Conservation (phyloP, 495 filamentous ascomycete species). For the Neurospora terricola region DNA sequence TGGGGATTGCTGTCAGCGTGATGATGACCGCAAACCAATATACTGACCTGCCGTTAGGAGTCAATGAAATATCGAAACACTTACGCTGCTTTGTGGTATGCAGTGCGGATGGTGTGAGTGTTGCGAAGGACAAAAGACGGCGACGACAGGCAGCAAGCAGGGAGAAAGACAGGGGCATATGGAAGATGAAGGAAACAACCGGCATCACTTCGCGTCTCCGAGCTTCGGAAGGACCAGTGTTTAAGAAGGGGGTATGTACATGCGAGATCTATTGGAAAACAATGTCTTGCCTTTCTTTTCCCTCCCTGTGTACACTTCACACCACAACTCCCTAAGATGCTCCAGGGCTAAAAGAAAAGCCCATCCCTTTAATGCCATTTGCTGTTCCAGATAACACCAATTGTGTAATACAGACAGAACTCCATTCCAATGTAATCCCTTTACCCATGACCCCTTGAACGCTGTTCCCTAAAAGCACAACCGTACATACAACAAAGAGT, state of each 20-base stretch:
- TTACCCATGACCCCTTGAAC: not conserved
- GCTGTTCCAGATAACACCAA: not conserved
- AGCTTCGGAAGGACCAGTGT: not conserved
- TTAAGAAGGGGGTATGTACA: not conserved
- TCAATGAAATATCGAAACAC: no score
- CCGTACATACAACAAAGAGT: constrained; percentile 1
- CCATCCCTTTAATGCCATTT: not conserved
- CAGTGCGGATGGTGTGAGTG: not conserved
- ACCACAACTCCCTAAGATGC: not conserved
- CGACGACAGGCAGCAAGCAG: not conserved
- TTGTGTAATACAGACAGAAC: not conserved
- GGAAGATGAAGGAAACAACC: not conserved
- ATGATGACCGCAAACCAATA: not conserved
- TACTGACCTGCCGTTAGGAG: no score
- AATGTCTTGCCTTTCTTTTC: not conserved
- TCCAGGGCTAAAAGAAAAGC: not conserved
- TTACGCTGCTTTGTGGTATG: not conserved
- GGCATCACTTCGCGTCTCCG: not conserved
- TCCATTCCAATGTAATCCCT: not conserved
- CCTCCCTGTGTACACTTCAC: not conserved
- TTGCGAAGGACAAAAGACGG: no score
- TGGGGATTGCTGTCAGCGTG: not conserved
- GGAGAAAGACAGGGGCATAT: not conserved
- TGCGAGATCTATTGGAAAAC: not conserved
- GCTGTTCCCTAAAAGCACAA: not conserved